Base-by-base conservation (phyloP, 495 filamentous ascomycete species). In the Aspergillus diversus region DNA sequence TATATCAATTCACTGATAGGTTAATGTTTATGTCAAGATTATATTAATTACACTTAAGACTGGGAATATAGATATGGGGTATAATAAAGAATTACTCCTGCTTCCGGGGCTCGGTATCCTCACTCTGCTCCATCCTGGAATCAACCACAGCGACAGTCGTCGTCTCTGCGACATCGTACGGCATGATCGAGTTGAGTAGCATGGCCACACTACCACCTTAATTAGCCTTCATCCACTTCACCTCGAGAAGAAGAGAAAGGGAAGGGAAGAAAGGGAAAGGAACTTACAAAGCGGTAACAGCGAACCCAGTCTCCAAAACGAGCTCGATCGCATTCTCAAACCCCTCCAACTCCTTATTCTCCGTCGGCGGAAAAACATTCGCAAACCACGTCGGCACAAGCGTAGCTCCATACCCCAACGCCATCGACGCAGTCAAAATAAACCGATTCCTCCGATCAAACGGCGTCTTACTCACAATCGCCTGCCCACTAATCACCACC, bases 401-500 rank as follows among this genome's bases (percentile, higher is more conserved):
- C 2, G 91, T 96, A 5, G 92, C 92, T 57, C 87, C 90, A 71
- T 90, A 89, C 27, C 93, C 93, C 16, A 96, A 69, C 0, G 91
- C 75, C 54, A 97, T 80, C 3, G 86, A 82, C 4, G 90, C 90
- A 0, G 92, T 94, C 43, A 97, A 81, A 70, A 97, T 89, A 74
- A 97, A 97, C 4, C 93, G 85, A 68, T 92, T 97, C 57, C 92
- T 88, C 6, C 92, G 86, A 21, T 86, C 95, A 74, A 96, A 96
- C 2, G 88, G 85, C 6, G 90, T 82, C 8, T 87, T 89, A 16
- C 86, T 77, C 66, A 95, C 91, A 63, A 97, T 96, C 54, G 91
- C 85, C 63, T 96, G 85, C 64, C 93, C 93, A 1, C 89, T 93
- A 11, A 96, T 86, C 13, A 91, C 90, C 17, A 97, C 93, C 5